A percentile compares a stretch with the other conserved stretches of the same genome.
phyloP scores from a whole-genome alignment of 176 grass and related monocot genomes.

The Oryza longistaminata region DNA sequence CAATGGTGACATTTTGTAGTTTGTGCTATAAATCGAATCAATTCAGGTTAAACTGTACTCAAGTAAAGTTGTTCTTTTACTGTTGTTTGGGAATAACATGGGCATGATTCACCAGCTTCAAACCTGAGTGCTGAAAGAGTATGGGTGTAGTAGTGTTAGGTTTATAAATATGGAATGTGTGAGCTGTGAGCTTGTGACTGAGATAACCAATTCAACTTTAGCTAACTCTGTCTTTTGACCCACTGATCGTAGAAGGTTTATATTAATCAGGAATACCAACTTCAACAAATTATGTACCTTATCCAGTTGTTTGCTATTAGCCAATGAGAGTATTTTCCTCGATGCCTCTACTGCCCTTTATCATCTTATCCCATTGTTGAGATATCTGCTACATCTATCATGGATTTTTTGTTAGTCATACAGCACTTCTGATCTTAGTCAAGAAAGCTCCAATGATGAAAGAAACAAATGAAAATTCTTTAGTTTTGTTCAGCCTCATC shows the following conservation, averaged over 20 bases:
- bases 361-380: background rate
- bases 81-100: background rate
- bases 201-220: slow-evolving; percentile 1
- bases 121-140: background rate
- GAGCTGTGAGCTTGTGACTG: background rate
- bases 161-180: background rate
- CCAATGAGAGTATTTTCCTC: background rate
- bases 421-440: background rate
- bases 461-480: background rate
- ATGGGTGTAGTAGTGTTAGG: background rate
- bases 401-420: background rate
- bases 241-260: background rate
- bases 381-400: background rate
- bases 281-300: background rate
- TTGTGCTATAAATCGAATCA: background rate
- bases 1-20: background rate
- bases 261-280: background rate
- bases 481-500: background rate
- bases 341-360: background rate
- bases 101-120: background rate
- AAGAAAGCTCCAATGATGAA: background rate
- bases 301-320: background rate
- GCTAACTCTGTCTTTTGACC: background rate
- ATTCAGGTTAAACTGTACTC: background rate
- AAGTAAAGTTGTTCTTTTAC: background rate